phyloP scores from a whole-genome alignment of 2,329 filamentous ascomycete genomes.

The Exophiala lecanii-corni region DNA sequence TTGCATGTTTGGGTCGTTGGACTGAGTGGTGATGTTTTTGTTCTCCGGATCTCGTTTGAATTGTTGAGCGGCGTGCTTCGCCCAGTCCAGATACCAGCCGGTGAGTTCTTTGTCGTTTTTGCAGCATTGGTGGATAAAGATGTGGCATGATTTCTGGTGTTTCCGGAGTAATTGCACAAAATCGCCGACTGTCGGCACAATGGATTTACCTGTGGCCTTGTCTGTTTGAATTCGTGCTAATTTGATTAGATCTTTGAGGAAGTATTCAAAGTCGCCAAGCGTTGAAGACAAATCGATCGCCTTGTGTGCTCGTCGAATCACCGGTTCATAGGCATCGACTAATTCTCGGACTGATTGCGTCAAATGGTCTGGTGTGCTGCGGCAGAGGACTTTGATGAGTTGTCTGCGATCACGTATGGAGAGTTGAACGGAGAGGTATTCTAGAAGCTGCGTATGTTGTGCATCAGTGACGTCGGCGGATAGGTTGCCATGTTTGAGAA shows the following conservation, averaged over 20 bases:
- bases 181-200: constrained; percentile 61
- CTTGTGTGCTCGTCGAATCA: constrained; percentile 68
- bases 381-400: constrained; percentile 63
- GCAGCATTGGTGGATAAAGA: constrained; percentile 66
- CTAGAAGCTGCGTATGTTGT: constrained; percentile 61
- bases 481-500: constrained; percentile 50
- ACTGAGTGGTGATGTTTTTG: neutral
- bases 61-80: constrained; percentile 51
- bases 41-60: constrained; percentile 41
- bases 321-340: constrained; percentile 66
- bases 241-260: constrained; percentile 67
- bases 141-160: constrained; percentile 61
- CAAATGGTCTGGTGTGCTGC: constrained; percentile 65
- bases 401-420: constrained; percentile 69
- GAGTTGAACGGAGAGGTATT: constrained; percentile 67
- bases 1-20: constrained; percentile 27
- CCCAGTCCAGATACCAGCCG: constrained; percentile 58
- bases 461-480: constrained; percentile 48
- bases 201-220: constrained; percentile 27
- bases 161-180: constrained; percentile 63
- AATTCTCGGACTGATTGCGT: constrained; percentile 62
- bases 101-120: constrained; percentile 64
- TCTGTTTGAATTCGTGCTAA: constrained; percentile 38
- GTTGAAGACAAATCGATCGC: constrained; percentile 67
- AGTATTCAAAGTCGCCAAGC: constrained; percentile 61